A percentile compares a stretch with the other conserved stretches of the same genome.
Conservation (phyloP, 2,329 filamentous ascomycete genomes). For the Aspergillus pseudotamarii region DNA sequence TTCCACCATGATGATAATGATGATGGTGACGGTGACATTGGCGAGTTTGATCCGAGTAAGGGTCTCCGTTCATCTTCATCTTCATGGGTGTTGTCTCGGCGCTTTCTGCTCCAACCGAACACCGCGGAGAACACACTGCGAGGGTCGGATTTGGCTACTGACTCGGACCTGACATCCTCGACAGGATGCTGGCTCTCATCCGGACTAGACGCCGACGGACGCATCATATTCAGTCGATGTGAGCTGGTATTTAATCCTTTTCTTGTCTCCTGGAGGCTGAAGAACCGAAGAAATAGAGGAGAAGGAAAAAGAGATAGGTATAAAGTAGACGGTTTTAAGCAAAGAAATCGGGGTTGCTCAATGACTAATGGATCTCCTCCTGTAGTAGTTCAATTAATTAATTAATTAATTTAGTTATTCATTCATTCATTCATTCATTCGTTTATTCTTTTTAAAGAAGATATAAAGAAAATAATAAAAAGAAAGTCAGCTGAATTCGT, state of each 20-base stretch:
- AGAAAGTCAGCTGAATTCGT: neutral
- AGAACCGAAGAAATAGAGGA: neutral
- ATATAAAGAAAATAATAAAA: neutral
- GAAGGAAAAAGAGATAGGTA: neutral
- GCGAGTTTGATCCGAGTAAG: slow-evolving; percentile 3
- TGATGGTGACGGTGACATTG: slow-evolving; percentile 19
- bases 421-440: neutral
- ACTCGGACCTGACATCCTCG: neutral
- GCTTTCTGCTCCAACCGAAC: neutral
- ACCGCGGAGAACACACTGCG: neutral
- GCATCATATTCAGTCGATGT: neutral
- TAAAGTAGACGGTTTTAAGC: neutral
- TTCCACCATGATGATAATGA: slow-evolving; percentile 31
- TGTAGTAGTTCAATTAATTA: too few species aligned
- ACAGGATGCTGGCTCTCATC: neutral
- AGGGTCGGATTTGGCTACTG: neutral
- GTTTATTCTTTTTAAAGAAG: neutral
- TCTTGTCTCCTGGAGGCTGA: neutral
- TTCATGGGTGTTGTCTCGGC: slow-evolving; percentile 1
- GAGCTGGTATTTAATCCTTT: neutral
- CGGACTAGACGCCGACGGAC: neutral
- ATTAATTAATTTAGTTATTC: neutral
- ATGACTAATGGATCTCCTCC: neutral
- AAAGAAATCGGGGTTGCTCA: neutral
- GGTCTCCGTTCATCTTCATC: slow-evolving; percentile 7